Evolutionary conservation across 345 rosid species (phyloP).

Genomic region (Laguncularia racemosa): DNA sequence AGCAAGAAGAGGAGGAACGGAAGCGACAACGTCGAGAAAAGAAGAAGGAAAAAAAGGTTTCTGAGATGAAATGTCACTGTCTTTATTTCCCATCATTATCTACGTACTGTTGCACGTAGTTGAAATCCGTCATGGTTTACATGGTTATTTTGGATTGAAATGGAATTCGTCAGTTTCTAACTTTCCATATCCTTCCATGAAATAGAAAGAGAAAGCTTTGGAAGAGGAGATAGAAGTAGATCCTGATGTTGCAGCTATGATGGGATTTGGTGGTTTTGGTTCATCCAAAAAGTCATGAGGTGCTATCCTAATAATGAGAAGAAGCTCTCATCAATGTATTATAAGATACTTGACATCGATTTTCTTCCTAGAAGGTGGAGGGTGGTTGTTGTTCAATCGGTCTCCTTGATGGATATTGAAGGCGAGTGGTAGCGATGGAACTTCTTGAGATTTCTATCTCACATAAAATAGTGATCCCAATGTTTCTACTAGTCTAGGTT

Average conservation of each 20-base stretch:
- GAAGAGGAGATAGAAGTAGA: constrained; percentile 82
- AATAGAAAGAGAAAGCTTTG: constrained; percentile 75
- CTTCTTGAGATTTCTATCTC: no score
- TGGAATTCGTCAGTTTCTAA: not conserved
- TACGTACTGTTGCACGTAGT: not conserved
- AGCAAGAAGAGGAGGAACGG: constrained; percentile 88
- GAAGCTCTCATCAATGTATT: not conserved
- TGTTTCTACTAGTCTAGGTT: no score
- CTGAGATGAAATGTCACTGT: constrained; percentile 3
- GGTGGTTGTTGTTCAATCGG: no score
- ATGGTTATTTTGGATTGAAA: no score
- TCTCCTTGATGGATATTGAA: no score
- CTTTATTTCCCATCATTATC: not conserved
- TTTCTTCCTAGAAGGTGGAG: no score
- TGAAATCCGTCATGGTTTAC: not conserved
- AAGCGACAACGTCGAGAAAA: constrained; percentile 73
- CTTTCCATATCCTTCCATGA: not conserved
- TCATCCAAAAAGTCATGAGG: constrained; percentile 57
- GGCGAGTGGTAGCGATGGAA: no score
- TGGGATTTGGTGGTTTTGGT: constrained; percentile 96
- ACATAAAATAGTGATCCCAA: no score
- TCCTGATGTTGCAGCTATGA: constrained; percentile 91
- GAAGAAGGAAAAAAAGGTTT: constrained; percentile 95
- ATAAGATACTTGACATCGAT: no score
- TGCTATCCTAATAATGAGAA: not conserved